Evolutionary conservation across 2,329 filamentous ascomycete genomes (phyloP), one percentile per base, ranked within the genome.

Genomic region (Apiospora arundinis): DNA sequence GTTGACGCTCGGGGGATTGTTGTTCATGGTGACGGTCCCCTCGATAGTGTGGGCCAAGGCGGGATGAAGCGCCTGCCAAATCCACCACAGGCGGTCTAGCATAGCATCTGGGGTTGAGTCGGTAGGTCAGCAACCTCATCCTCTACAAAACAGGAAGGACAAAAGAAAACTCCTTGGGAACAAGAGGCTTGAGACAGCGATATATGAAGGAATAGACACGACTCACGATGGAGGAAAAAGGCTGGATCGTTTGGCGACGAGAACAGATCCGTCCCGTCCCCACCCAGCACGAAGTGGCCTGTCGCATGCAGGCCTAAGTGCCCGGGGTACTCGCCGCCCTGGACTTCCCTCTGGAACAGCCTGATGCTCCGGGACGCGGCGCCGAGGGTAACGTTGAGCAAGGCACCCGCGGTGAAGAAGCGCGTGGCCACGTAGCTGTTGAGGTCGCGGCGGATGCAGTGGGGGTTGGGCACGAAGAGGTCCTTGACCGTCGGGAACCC

Each of bases 371-470:
- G 44, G 18, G 76, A 74, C 40, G 72, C 72, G 1, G 79, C 42
- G 7, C 74, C 69, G 4, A 71, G 72, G 16, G 63, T 66, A 37
- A 73, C 65, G 45, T 60, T 69, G 12, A 69, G 48, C 11, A 66
- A 32, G 45, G 72, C 73, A 8, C 77, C 56, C 23, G 72, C 40
- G 25, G 70, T 67, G 71, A 72, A 78, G 77, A 56, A 78, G 63
- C 45, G 66, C 25, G 72, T 44, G 60, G 75, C 74, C 8, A 77
- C 45, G 25, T 52, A 70, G 18, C 74, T 77, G 28, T 75, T 78
- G 11, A 82, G 72, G 68, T 81, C 80, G 63, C 80, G 76, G 9
- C 76, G 75, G 48, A 81, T 69, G 69, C 81, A 82, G 69, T 76
- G 80, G 7, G 80, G 80, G 67, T 73, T 77, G 48, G 72, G 72